phyloP scores from a whole-genome alignment of 2,329 filamentous ascomycete species.

The Amauroascus verrucosus region DNA sequence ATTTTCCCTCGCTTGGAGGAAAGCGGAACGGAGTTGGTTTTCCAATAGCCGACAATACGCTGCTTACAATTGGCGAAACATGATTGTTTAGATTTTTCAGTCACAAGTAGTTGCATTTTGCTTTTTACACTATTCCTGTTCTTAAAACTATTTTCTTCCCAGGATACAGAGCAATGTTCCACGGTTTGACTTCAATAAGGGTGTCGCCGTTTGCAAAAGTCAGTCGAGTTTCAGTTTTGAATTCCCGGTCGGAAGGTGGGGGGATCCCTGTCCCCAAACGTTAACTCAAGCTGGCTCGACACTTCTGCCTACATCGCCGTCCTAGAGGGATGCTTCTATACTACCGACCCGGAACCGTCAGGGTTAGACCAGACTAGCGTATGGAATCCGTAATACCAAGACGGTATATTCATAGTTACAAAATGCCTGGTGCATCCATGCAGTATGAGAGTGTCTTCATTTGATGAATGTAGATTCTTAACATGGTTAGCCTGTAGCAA shows the following conservation, averaged over 20 bases:
- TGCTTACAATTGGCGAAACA: neutral
- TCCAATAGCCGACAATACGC: slow-evolving; percentile 3
- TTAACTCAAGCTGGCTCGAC: neutral
- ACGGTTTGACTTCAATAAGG: too few relatives aligned
- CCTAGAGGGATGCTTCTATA: neutral
- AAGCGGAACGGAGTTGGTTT: neutral
- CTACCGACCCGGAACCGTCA: neutral
- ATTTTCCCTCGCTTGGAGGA: neutral
- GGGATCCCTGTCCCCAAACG: slow-evolving; percentile 3
- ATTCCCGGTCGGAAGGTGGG: slow-evolving; percentile 6
- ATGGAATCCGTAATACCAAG: neutral
- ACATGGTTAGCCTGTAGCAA: too few relatives aligned
- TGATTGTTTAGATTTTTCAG: neutral
- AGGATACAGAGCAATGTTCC: neutral
- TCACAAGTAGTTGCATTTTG: neutral
- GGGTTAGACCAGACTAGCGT: neutral
- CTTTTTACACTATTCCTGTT: too few relatives aligned
- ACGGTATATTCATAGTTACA: too few relatives aligned
- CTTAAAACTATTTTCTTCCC: neutral
- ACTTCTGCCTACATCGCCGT: neutral
- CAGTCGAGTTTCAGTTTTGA: slow-evolving; percentile 11
- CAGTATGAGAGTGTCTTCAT: too few relatives aligned
- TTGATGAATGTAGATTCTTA: too few relatives aligned
- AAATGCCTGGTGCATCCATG: too few relatives aligned
- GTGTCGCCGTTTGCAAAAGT: neutral